Evolutionary conservation across 352 stramenopile species (phyloP).

Genomic region (Phytophthora sojae): DNA sequence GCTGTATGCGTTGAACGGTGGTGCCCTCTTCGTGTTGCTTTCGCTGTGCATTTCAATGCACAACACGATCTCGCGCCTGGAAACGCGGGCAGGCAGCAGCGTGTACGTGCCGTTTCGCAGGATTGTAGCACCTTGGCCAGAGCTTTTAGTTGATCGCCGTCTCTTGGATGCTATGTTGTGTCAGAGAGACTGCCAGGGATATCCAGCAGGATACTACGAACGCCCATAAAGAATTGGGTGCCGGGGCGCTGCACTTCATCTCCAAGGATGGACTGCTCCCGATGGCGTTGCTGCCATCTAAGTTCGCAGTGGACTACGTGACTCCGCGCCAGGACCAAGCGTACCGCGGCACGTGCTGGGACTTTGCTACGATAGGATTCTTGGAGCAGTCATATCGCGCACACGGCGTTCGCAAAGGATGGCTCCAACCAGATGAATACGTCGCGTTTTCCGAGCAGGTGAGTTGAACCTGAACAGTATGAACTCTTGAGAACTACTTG

Average conservation of each 20-base stretch:
- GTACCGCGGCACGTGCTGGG: conserved; percentile 82
- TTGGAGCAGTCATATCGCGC: conserved; percentile 83
- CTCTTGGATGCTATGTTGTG: background rate
- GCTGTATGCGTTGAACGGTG: conserved; percentile 68
- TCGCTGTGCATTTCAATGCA: conserved; percentile 77
- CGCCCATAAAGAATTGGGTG: conserved; percentile 14
- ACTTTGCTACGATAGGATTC: conserved; percentile 83
- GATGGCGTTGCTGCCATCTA: conserved; percentile 77
- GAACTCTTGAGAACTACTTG: too few relatives aligned
- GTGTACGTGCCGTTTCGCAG: conserved; percentile 25
- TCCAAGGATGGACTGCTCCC: conserved; percentile 55
- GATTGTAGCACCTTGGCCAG: background rate
- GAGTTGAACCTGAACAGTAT: background rate
- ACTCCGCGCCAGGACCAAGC: conserved; percentile 80
- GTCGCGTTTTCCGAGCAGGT: conserved; percentile 84
- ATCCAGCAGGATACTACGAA: conserved; percentile 22
- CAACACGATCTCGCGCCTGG: conserved; percentile 66
- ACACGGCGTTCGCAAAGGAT: conserved; percentile 68
- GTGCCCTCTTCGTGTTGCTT: conserved; percentile 63
- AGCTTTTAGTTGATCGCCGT: background rate
- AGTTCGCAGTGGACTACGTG: conserved; percentile 83
- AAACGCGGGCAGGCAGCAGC: conserved; percentile 29
- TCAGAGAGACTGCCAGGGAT: conserved; percentile 27
- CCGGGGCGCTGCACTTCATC: conserved; percentile 14
- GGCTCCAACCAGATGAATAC: conserved; percentile 76